Percentiles rank a stretch among this genome's conserved stretches.
These are phyloP conservation scores for Phaffomyces opuntiae DNA, from an alignment of 805 yeast species.

Conservation along the genomic window DNA sequence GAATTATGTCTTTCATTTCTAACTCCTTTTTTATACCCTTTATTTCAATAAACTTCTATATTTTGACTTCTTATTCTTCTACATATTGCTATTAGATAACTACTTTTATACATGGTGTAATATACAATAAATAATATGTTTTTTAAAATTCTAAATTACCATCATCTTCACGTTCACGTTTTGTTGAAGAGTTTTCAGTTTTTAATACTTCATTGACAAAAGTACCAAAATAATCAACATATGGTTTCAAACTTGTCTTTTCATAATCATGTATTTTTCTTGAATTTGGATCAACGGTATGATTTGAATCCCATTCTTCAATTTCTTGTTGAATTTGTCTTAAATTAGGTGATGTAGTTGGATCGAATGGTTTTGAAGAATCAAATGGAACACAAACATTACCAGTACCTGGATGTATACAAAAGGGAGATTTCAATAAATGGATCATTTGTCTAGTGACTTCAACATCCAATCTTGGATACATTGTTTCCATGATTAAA, in stretches of 20 bases:
- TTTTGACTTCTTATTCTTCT: no score
- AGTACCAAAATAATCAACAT: slow-evolving; percentile 55
- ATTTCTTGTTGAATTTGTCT: slow-evolving; percentile 57
- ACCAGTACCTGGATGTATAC: slow-evolving; percentile 95
- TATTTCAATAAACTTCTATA: background rate
- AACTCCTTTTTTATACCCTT: no score
- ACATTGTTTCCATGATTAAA: slow-evolving; percentile 68
- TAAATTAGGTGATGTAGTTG: slow-evolving; percentile 73
- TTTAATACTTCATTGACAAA: slow-evolving; percentile 53
- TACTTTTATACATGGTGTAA: background rate
- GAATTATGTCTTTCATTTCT: background rate
- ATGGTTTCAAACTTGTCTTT: slow-evolving; percentile 64
- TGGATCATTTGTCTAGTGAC: slow-evolving; percentile 88
- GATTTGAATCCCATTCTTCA: slow-evolving; percentile 36
- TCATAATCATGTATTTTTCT: slow-evolving; percentile 39
- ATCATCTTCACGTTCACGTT: slow-evolving; percentile 33
- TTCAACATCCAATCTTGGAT: slow-evolving; percentile 90
- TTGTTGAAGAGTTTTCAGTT: slow-evolving; percentile 38
- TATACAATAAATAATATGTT: background rate
- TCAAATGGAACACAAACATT: slow-evolving; percentile 85
- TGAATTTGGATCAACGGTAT: slow-evolving; percentile 14
- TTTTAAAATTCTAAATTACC: slow-evolving; percentile 14
- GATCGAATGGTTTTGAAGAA: slow-evolving; percentile 53
- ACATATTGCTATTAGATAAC: no score
- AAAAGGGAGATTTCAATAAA: slow-evolving; percentile 91